phyloP scores from a whole-genome alignment of 352 stramenopile species.

The Phytophthora kernoviae region DNA sequence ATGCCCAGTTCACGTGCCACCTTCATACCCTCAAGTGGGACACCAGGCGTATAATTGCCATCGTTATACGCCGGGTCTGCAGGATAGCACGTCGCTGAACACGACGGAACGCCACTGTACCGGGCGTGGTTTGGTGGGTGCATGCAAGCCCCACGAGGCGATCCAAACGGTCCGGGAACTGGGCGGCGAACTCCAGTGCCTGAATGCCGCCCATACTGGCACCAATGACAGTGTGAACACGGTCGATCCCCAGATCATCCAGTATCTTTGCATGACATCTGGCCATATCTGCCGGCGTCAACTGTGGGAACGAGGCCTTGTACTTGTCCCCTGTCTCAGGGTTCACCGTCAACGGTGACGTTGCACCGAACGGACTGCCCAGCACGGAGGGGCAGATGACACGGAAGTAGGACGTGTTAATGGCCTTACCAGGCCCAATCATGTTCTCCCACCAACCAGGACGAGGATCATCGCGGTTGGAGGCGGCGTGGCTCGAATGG shows the following conservation, averaged over 20 bases:
- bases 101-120: conserved; percentile 83
- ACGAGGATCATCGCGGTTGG: conserved; percentile 77
- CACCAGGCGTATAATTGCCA: conserved; percentile 69
- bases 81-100: conserved; percentile 87
- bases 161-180: conserved; percentile 79
- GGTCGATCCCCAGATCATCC: conserved; percentile 74
- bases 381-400: conserved; percentile 87
- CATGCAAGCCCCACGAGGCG: conserved; percentile 80
- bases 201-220: conserved; percentile 90
- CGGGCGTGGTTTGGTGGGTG: conserved; percentile 86
- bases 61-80: conserved; percentile 80
- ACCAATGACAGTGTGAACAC: conserved; percentile 83
- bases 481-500: conserved; percentile 85
- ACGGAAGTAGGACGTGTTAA: conserved; percentile 90
- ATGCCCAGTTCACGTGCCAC: conserved; percentile 86
- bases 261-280: conserved; percentile 77
- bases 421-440: conserved; percentile 83
- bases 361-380: conserved; percentile 86
- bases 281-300: conserved; percentile 87
- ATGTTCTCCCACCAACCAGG: conserved; percentile 91
- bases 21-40: conserved; percentile 78
- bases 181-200: conserved; percentile 84
- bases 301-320: conserved; percentile 76
- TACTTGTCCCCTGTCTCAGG: conserved; percentile 70
- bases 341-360: conserved; percentile 68